A percentile compares a stretch with the other conserved stretches of the same genome.
Evolutionary conservation across 257 asterid genomes (phyloP).

Genomic region (Fraxinus cuspidata): DNA sequence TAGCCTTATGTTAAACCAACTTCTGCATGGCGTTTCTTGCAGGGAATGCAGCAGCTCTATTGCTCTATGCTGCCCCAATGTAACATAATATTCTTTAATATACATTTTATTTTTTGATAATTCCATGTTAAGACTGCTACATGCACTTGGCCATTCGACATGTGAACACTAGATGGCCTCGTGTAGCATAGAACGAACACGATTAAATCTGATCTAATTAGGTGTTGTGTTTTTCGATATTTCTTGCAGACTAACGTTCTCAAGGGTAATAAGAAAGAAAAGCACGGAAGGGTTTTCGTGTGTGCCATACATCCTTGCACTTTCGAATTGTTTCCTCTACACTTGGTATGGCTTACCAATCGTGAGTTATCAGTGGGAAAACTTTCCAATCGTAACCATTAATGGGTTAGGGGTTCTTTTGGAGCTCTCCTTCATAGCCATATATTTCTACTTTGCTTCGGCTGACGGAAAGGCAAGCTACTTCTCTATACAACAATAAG

Average conservation of each 20-base stretch:
- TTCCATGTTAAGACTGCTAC: background rate
- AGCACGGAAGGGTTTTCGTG: conserved; percentile 65
- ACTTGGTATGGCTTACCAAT: conserved; percentile 87
- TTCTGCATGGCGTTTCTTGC: conserved; percentile 28
- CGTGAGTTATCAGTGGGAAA: conserved; percentile 74
- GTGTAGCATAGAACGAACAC: conserved; percentile 1
- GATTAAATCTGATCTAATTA: background rate
- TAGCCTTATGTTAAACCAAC: conserved; percentile 6
- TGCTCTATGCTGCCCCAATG: conserved; percentile 76
- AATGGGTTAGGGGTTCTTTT: conserved; percentile 71
- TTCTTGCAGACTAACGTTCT: conserved; percentile 57
- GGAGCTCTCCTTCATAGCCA: conserved; percentile 59
- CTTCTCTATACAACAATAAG: conserved; percentile 1
- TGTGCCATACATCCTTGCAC: conserved; percentile 65
- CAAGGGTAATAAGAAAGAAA: conserved; percentile 52
- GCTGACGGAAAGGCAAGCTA: conserved; percentile 52
- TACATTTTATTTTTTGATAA: background rate
- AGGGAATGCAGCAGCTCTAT: conserved; percentile 75
- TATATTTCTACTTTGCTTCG: conserved; percentile 55
- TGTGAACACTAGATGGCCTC: background rate
- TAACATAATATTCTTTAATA: background rate
- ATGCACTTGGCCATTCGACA: background rate
- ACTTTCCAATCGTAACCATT: conserved; percentile 61
- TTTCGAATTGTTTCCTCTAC: conserved; percentile 63
- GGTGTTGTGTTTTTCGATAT: background rate